Conservation (phyloP, 2,329 filamentous ascomycete species). For the Aureobasidium subglaciale region DNA sequence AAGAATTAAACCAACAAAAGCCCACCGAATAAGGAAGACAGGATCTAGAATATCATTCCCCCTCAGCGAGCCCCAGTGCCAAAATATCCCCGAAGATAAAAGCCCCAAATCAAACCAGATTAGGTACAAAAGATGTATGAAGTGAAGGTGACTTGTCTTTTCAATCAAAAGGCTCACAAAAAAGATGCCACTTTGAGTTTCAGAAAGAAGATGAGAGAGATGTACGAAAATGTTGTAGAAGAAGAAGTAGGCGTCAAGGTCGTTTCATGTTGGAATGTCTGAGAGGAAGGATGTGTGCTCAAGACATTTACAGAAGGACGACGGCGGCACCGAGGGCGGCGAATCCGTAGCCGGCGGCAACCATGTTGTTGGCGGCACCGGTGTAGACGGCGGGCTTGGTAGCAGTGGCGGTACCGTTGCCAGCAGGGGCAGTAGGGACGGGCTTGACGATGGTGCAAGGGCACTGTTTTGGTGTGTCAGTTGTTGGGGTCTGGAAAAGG, state of each 20-base stretch:
- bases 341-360: conserved; percentile 4
- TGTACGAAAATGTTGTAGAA: too few relatives aligned
- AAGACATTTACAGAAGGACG: conserved; percentile 5
- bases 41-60: background rate
- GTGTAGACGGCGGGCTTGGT: conserved; percentile 7
- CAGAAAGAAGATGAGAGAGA: too few relatives aligned
- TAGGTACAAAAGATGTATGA: background rate
- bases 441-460: conserved; percentile 15
- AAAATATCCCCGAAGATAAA: background rate
- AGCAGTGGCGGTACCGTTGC: background rate
- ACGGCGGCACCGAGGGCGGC: conserved; percentile 11
- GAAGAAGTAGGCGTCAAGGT: background rate
- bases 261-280: background rate
- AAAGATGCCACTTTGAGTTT: too few relatives aligned
- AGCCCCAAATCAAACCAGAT: background rate
- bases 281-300: background rate
- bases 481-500: background rate
- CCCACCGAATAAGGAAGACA: background rate
- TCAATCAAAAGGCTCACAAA: too few relatives aligned
- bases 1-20: background rate
- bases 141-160: too few relatives aligned
- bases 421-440: background rate
- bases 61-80: background rate
- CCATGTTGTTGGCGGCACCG: background rate
- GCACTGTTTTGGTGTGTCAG: background rate